Evolutionary conservation across 2,329 filamentous ascomycete genomes (phyloP), one percentile per base, ranked within the genome.

Genomic region (Xylariaceae sp.): DNA sequence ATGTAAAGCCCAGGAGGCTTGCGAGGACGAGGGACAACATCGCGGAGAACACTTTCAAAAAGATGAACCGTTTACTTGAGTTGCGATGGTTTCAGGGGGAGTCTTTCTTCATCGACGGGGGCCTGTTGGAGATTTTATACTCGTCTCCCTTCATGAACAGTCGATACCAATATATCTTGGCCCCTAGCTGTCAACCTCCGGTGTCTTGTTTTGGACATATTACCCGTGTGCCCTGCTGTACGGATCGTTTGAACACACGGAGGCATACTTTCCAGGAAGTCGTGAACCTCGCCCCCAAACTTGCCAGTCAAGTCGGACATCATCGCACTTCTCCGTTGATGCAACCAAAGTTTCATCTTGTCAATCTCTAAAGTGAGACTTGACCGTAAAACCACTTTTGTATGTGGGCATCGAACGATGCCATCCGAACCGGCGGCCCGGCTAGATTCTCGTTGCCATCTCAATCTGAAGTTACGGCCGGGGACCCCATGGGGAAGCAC

Each of bases 1-100:
- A 68, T 49, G 72, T 74, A 49, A 74, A 61, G 58, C 74, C 74
- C 55, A 77, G 63, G 59, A 80, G 68, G 60, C 73, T 72, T 56
- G 68, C 65, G 37, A 69, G 62, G 55, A 66, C 65, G 52, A 71
- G 66, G 53, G 70, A 63, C 64, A 71, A 67, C 70, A 72, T 72
- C 52, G 58, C 67, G 59, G 52, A 54, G 55, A 44, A 10, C 48
- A 53, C 63, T 64, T 62, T 53, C 51, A 57, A 59, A 11, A 30
- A 58, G 49, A 55, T 6, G 34, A 15, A 54, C 45, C 50, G 64
- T 52, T 18, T 10, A 18, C 59, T 58, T 59, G 52, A 47, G 34
- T 39, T 48, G 51, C 49, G 51, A 56, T 60, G 60, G 35, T 57
- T 35, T 34, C 15, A 45, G 59, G n/a, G n/a, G 59, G 52, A 53